phyloP scores from a whole-genome alignment of 768 basidiomycete genomes.

The Pholiota microspora region DNA sequence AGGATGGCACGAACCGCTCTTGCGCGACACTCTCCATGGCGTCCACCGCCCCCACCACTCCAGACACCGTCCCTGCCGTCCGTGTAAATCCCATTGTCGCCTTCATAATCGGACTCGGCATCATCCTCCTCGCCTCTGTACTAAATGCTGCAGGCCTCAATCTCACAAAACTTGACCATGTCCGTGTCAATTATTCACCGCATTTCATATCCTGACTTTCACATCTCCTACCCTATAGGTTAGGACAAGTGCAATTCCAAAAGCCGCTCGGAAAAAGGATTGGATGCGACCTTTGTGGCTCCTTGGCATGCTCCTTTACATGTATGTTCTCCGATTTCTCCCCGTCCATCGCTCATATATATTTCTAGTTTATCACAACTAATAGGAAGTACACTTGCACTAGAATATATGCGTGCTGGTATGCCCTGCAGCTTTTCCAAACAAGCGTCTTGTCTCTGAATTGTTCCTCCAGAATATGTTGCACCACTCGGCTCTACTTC shows the following conservation, averaged over 20 bases:
- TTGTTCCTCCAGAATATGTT: conserved; percentile 71
- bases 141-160: conserved; percentile 93
- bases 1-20: neutral
- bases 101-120: conserved; percentile 84
- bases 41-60: conserved; percentile 15
- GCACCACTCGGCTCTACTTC: conserved; percentile 93
- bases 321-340: conserved; percentile 45
- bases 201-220: neutral
- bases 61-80: conserved; percentile 21
- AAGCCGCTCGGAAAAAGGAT: conserved; percentile 67
- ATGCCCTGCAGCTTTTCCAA: conserved; percentile 16
- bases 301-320: conserved; percentile 91
- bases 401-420: conserved; percentile 88
- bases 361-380: conserved; percentile 70
- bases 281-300: conserved; percentile 88
- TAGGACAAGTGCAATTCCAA: conserved; percentile 73
- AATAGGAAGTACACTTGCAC: conserved; percentile 82
- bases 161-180: conserved; percentile 92
- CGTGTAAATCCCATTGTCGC: conserved; percentile 55
- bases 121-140: conserved; percentile 81
- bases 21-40: conserved; percentile 15
- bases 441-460: neutral
- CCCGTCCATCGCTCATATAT: conserved; percentile 7
- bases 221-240: conserved; percentile 39
- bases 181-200: conserved; percentile 30